Evolutionary conservation across 208 protist genomes (phyloP).

Genomic region (Blastocrithidia nonstop): DNA sequence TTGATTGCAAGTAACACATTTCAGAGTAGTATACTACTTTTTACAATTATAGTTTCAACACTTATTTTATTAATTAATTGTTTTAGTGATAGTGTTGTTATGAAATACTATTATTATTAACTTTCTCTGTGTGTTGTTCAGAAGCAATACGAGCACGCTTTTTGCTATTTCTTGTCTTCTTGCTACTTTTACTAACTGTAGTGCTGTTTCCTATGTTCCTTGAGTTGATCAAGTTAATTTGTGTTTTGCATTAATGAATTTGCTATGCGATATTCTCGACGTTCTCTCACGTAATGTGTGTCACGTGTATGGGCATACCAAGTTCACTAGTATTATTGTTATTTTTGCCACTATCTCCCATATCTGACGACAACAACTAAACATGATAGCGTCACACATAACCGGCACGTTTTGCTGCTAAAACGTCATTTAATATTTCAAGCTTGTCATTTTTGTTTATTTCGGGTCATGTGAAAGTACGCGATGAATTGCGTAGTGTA

Average conservation of each 20-base stretch:
- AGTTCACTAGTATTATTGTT: conserved; percentile 47
- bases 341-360: conserved; percentile 23
- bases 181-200: too few relatives aligned
- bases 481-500: too few relatives aligned
- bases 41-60: background rate
- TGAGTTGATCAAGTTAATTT: conserved; percentile 4
- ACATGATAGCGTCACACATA: conserved; percentile 22
- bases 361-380: conserved; percentile 17
- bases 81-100: background rate
- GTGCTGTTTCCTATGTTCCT: background rate
- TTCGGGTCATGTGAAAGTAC: too few relatives aligned
- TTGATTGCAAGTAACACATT: background rate
- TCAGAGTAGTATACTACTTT: background rate
- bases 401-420: conserved; percentile 8
- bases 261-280: too few relatives aligned
- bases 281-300: conserved; percentile 37
- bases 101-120: background rate
- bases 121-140: background rate
- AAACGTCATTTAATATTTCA: background rate
- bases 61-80: background rate
- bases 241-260: background rate
- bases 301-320: conserved; percentile 44
- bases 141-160: too few relatives aligned
- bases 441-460: background rate
- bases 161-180: too few relatives aligned